Conservation (phyloP, 352 stramenopile genomes). For the Nothophytophthora sp. region DNA sequence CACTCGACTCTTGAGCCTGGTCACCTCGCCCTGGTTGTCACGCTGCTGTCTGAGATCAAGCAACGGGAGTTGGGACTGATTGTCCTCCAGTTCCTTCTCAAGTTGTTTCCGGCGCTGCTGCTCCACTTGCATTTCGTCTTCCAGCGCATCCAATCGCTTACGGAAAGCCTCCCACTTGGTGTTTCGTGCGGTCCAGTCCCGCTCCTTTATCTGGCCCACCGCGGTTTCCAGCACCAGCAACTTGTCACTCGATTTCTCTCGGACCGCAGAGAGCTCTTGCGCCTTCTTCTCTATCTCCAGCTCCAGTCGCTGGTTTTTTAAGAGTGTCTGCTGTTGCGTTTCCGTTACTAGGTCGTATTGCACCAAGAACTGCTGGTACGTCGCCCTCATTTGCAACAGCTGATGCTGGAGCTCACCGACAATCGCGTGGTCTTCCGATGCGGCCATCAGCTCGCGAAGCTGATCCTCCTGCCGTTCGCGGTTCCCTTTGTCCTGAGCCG, state of each 20-base stretch:
- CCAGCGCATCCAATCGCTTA: conserved; percentile 64
- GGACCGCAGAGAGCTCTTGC: conserved; percentile 28
- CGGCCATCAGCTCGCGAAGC: conserved; percentile 66
- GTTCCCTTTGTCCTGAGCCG: conserved; percentile 42
- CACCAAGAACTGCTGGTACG: conserved; percentile 79
- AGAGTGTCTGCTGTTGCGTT: conserved; percentile 47
- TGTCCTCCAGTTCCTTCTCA: conserved; percentile 66
- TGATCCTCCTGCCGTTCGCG: conserved; percentile 64
- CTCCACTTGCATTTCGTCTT: conserved; percentile 60
- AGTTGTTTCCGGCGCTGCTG: conserved; percentile 55
- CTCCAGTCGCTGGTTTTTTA: conserved; percentile 68
- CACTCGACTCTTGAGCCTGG: conserved; percentile 51
- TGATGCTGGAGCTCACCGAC: conserved; percentile 91
- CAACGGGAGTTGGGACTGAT: conserved; percentile 34
- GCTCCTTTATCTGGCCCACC: conserved; percentile 53
- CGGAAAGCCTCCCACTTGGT: conserved; percentile 73
- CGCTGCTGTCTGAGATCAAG: conserved; percentile 17
- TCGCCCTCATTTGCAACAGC: conserved; percentile 86
- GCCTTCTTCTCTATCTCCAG: conserved; percentile 48
- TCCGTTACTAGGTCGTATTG: conserved; percentile 64
- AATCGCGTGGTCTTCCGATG: conserved; percentile 89
- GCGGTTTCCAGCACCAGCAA: conserved; percentile 47
- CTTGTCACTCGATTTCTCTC: conserved; percentile 36
- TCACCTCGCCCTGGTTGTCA: conserved; percentile 35
- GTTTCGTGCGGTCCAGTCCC: conserved; percentile 60